Base-by-base conservation (phyloP, 768 basidiomycete genomes). In the Russula sp. region DNA sequence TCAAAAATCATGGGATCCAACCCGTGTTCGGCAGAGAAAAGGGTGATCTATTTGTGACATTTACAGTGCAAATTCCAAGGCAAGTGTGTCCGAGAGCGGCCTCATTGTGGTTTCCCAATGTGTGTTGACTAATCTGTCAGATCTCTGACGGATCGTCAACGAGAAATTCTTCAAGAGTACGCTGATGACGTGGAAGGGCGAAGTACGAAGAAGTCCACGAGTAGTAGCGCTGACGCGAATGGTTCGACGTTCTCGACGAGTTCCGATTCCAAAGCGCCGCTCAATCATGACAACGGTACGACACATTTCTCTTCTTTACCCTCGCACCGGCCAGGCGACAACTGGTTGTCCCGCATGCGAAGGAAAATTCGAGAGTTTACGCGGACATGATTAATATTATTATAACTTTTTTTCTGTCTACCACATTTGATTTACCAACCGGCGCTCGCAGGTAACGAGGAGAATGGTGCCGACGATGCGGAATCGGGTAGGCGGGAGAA, bases 161-260 rank as follows among this genome's bases (percentile, higher is more conserved):
- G 88, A 63, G 85, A 89, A 70, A 85, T 98, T 63, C 73, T 98
- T 45, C 84, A 98, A 74, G 83, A 85, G 65, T 98, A 88, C 69
- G 96, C 92, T 20, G 90, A 94, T 70, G 95, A 98, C 68, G 81
- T 91, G n/a, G 94, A 97, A 74, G 92, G 90, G 60, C 80, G 78
- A 60, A 67, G 69, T 53, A 59, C 69, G 25, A 71, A 61, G 61
- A 47, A 67, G 43, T 65, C 68, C 34, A 59, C 64, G 65, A 70
- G 56, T 62, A 62, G 49, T 59, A 59, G 56, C 47, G 66, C 48
- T 57, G 65, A 64, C 47, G 61, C 65, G 61, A 70, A 65, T 25
- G 60, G 65, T 65, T 65, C 48, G 43, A 32, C 57, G 67, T 66
- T 58, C 60, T 36, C 55, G 36, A 50, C 57, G 45, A 47, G 35